Base-by-base conservation (phyloP, 2,329 filamentous ascomycete genomes). In the Paraconiothyrium sp. region DNA sequence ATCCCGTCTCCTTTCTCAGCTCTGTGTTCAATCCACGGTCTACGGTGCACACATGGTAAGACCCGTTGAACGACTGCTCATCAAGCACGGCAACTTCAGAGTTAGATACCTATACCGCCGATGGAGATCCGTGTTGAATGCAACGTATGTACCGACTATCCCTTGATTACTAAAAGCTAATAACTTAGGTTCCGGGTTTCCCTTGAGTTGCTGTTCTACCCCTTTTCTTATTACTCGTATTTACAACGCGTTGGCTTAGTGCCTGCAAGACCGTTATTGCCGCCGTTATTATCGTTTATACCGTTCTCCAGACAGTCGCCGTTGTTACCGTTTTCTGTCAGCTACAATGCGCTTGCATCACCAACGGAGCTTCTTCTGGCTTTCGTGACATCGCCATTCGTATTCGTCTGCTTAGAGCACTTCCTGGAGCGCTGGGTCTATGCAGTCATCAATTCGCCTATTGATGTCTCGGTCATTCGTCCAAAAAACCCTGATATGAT, bases 221-320 rank as follows among this genome's bases (percentile, higher is more conserved):
- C 76, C 4, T 68, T 78, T n/a, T 67, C 66, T 7, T 76, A 78
- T 47, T 71, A 76, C 62, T 67, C 68, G 5, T 63, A 58, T 47
- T 60, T 78, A 22, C 76, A 77, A 65, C 63, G 72, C 32, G 61
- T 78, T 35, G 75, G 73, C 2, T 67, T 78, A 8, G 48, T 72
- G 11, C 66, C 74, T 41, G 67, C 73, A 44, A 65, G 59, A 22
- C 73, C 73, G 22, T 55, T 76, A 8, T 61, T 76, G 13, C 75
- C 76, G 14, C 57, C 62, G 16, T 71, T 69, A 67, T 67, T 47
- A 37, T 62, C 72, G 1, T 72, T 76, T 39, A 64, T 73, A 24
- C 75, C 74, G 1, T 74, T 76, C 41, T 75, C 73, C n/a, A 32
- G 47, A 3, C 61, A 54, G 27, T 77, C 73, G 5, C 73, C 75